Percentiles rank a stretch among this genome's conserved stretches.
Conservation (phyloP, 768 basidiomycete genomes). For the Kwoniella pini region DNA sequence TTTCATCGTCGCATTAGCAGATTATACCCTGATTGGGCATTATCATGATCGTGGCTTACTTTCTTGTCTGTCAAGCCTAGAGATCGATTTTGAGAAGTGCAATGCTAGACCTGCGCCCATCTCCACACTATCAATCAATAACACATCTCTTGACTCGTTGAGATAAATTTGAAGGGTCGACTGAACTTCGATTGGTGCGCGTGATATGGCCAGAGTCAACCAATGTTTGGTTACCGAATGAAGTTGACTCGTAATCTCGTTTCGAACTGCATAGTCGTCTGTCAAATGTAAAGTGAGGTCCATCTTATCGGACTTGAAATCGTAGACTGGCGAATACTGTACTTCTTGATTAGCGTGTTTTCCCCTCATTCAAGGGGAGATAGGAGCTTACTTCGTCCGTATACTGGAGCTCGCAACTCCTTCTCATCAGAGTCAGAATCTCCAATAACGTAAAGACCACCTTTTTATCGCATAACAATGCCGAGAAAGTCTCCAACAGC, state of each 20-base stretch:
- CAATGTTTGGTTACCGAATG: slow-evolving; percentile 74
- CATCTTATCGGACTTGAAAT: slow-evolving; percentile 76
- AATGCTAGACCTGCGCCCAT: slow-evolving; percentile 88
- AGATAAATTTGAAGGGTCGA: slow-evolving; percentile 94
- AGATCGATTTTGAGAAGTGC: slow-evolving; percentile 77
- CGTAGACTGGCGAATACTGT: slow-evolving; percentile 84
- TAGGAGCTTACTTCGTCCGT: slow-evolving; percentile 71
- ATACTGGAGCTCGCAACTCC: slow-evolving; percentile 86
- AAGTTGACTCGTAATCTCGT: slow-evolving; percentile 75
- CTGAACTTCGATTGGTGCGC: slow-evolving; percentile 89
- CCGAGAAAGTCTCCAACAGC: slow-evolving; percentile 87
- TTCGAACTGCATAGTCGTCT: slow-evolving; percentile 80
- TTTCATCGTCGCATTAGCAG: background rate
- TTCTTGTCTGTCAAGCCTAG: slow-evolving; percentile 68
- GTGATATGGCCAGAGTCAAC: slow-evolving; percentile 81
- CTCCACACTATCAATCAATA: slow-evolving; percentile 75
- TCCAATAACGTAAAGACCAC: slow-evolving; percentile 89
- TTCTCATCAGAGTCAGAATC: slow-evolving; percentile 80
- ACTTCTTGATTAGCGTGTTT: background rate
- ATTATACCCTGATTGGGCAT: no score
- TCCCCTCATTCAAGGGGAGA: background rate
- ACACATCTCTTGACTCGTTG: slow-evolving; percentile 67
- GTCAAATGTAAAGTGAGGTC: slow-evolving; percentile 75
- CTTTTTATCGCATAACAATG: slow-evolving; percentile 84
- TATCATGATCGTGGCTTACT: slow-evolving; percentile 61